phyloP scores from a whole-genome alignment of 345 rosid species.

The Trapa bicornis region DNA sequence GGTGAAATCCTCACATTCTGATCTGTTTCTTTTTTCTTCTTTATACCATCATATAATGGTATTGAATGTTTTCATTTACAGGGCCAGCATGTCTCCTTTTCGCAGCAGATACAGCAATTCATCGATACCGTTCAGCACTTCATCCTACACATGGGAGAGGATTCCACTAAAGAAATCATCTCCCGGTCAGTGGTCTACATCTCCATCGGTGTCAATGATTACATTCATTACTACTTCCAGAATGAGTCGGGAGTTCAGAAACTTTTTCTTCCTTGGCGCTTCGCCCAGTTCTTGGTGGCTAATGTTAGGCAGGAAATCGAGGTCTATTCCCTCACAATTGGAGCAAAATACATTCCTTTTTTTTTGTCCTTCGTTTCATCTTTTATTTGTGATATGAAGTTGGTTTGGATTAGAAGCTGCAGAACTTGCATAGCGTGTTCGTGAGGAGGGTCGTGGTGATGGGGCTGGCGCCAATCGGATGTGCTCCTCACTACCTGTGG shows the following conservation, averaged over 20 bases:
- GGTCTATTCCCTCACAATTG: slow-evolving; percentile 21
- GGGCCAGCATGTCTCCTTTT: slow-evolving; percentile 80
- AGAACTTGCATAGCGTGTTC: slow-evolving; percentile 57
- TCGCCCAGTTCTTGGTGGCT: slow-evolving; percentile 66
- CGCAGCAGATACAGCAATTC: slow-evolving; percentile 81
- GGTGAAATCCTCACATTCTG: slow-evolving; percentile 24
- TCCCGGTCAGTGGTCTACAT: slow-evolving; percentile 58
- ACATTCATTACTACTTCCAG: slow-evolving; percentile 75
- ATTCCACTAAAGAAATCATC: slow-evolving; percentile 33
- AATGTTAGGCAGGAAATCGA: slow-evolving; percentile 48
- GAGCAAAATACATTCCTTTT: background rate
- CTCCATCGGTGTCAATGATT: slow-evolving; percentile 80
- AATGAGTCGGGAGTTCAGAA: slow-evolving; percentile 63
- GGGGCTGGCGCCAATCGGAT: slow-evolving; percentile 84
- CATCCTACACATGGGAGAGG: slow-evolving; percentile 51
- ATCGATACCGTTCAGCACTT: slow-evolving; percentile 70
- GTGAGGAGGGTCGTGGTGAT: slow-evolving; percentile 65
- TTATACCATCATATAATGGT: background rate
- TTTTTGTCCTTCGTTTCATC: no score
- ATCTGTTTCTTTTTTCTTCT: background rate
- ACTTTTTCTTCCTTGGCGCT: slow-evolving; percentile 72
- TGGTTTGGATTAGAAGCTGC: slow-evolving; percentile 1
- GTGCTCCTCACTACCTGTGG: slow-evolving; percentile 84
- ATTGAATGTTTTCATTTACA: slow-evolving; percentile 9
- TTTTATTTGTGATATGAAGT: background rate